A percentile compares a stretch with the other conserved stretches of the same genome.
phyloP scores from a whole-genome alignment of 2,329 filamentous ascomycete species.

The Stenocarpella maydis region DNA sequence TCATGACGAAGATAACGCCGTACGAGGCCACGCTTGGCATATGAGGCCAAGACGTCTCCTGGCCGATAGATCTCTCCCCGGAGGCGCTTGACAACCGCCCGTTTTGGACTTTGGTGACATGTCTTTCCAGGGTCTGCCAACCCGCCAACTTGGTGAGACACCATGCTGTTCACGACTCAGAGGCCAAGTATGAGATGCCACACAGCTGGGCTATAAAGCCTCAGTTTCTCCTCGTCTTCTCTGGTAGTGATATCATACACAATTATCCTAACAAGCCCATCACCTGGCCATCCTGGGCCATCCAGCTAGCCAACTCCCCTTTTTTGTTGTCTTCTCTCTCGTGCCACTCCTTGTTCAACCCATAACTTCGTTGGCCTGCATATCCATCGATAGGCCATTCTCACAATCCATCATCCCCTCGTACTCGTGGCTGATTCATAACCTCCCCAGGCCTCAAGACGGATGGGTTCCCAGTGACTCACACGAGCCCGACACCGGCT shows the following conservation, averaged over 20 bases:
- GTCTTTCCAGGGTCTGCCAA: too few relatives aligned
- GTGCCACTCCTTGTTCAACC: not conserved
- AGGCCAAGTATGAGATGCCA: not conserved
- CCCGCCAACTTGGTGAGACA: too few relatives aligned
- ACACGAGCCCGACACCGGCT: not conserved
- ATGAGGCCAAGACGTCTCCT: not conserved
- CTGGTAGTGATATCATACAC: slow-evolving; percentile 8
- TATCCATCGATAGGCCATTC: not conserved
- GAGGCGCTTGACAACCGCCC: not conserved
- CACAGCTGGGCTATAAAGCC: not conserved
- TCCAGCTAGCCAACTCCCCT: not conserved
- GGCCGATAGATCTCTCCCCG: not conserved
- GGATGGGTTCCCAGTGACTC: not conserved
- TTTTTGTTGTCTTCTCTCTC: not conserved
- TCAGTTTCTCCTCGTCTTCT: not conserved
- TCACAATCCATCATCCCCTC: not conserved
- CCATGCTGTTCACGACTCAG: not conserved
- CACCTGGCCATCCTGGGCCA: not conserved
- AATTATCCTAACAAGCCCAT: not conserved
- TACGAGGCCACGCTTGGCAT: not conserved
- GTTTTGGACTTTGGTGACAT: not conserved
- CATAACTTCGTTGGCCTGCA: slow-evolving; percentile 5
- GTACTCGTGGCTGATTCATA: not conserved
- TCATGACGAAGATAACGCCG: not conserved
- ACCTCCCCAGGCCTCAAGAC: not conserved